Evolutionary conservation across 1,284 basidiomycete genomes (phyloP), one percentile per base, ranked within the genome.

Genomic region (Vanrija sp.): DNA sequence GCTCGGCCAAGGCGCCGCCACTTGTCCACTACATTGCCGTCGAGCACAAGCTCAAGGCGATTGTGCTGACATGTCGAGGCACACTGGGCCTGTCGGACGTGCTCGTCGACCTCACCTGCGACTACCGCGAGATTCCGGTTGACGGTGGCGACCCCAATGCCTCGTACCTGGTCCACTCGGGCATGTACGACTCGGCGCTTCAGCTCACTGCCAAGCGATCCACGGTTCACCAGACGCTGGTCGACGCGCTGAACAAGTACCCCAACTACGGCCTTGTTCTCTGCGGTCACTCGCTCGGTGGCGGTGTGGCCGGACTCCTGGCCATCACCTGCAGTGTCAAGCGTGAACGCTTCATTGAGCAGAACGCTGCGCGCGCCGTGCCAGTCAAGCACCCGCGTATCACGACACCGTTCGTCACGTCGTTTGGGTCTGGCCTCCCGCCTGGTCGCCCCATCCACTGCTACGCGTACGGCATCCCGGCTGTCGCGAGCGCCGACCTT

Each of bases 21-120:
- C 68, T 81, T 6, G 75, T 78, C 12, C 73, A 77, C 61, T 78
- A 75, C 53, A 71, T 81, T 25, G 75, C 78, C 2, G 74, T 80
- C 22, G 79, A 80, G 53, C 78, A 80, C 53, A 63, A 66, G 2
- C 56, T 72, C 19, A 62, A 76, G 55, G 31, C 79, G 0, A 69
- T 79, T 27, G 75, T 79, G 15, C 60, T 79, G 61, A 78, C 78
- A 14, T 81, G 79, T 56, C 72, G 79, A 10, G 79, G 79, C 6
- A 80, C 79, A 2, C 69, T 81, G 35, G 75, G 77, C 1, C 66
- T 81, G 0, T 77, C 76, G 12, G 80, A 81, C 59, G 72, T 81
- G 15, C 72, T 81, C n/a, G 76, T 79, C 39, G 80, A 81, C 57
- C 69, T 81, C 4, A 80, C 77, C 0, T 80, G 78, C 66, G 72